A percentile compares a stretch with the other conserved stretches of the same genome.
Conservation (phyloP, 2,329 filamentous ascomycete species). For the Alternaria brassicicola region DNA sequence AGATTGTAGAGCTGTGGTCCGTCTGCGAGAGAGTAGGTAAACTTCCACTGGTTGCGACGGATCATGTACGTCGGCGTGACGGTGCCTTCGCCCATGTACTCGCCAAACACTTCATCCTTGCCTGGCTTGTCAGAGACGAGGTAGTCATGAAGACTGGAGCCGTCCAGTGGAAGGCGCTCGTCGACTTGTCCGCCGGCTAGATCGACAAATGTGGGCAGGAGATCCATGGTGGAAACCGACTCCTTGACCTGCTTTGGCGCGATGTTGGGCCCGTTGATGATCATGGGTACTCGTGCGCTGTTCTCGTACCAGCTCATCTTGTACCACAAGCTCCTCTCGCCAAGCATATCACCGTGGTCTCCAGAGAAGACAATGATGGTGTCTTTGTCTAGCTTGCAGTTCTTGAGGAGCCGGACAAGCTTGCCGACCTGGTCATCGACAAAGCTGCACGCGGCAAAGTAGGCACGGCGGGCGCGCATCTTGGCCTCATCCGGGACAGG, state of each 20-base stretch:
- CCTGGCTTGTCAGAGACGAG: slow-evolving; percentile 56
- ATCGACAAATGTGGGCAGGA: slow-evolving; percentile 87
- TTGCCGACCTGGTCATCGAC: slow-evolving; percentile 92
- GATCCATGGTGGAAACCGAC: slow-evolving; percentile 89
- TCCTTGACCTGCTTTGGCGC: slow-evolving; percentile 75
- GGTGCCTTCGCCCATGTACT: slow-evolving; percentile 94
- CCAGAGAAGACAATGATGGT: slow-evolving; percentile 93
- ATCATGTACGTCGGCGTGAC: slow-evolving; percentile 94
- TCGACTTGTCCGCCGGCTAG: slow-evolving; percentile 75
- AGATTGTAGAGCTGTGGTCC: slow-evolving; percentile 86
- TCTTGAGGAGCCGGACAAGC: slow-evolving; percentile 76
- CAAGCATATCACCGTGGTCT: slow-evolving; percentile 95
- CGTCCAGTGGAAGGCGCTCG: slow-evolving; percentile 80
- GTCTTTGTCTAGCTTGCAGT: slow-evolving; percentile 79
- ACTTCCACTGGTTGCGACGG: slow-evolving; percentile 86
- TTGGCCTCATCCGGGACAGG: slow-evolving; percentile 85
- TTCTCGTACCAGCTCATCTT: slow-evolving; percentile 98
- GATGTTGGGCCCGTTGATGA: slow-evolving; percentile 81
- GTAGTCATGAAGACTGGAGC: slow-evolving; percentile 66
- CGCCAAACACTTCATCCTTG: slow-evolving; percentile 87
- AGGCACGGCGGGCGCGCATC: slow-evolving; percentile 82
- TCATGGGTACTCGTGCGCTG: slow-evolving; percentile 84
- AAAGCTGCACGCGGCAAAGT: slow-evolving; percentile 92
- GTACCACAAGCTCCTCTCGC: slow-evolving; percentile 91
- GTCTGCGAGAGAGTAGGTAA: slow-evolving; percentile 83